Base-by-base conservation (phyloP, 192 early-diverging fungal genomes). In the Backusella tarrabulga region DNA sequence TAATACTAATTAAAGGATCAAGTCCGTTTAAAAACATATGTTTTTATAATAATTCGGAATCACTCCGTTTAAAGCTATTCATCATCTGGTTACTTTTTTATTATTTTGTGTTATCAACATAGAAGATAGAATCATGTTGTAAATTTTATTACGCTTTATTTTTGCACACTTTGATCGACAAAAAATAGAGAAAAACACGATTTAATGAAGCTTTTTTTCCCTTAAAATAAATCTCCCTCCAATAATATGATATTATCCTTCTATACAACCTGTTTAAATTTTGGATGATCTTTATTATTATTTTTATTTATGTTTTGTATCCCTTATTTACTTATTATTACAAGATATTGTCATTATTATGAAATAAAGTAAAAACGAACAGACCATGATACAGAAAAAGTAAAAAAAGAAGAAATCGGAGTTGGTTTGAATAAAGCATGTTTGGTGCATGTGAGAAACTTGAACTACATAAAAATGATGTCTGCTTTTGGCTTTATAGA, bases 21-120 rank as follows among this genome's bases (percentile, higher is more conserved):
- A 56, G 54, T 56, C 54, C 21, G 54, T 56, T 44, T 44, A 44
- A 44, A 44, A 44, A 56, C 17, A 56, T 56, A 56, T 56, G 54
- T 56, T 56, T 54, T 56, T 56, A 56, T 56, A 56, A 56, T 44
- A 44, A 44, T 26, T 56, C 54, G 54, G 54, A 56, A 56, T 56
- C 21, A 56, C n/a, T 56, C 54, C 54, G 54, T 56, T 56, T 56
- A 21, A 56, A 56, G 54, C 54, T 56, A 56, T 21, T 56, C 42
- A 56, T 56, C 54, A 56, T 56, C 54, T 56, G 54, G 54, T 56
- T 56, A 56, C 54, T 56, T 56, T 56, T 56, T 56, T 56, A 21
- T 54, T 54, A 19, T 21, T 21, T 52, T 52, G 7, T 54, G 17
- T 54, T 54, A 54, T 54, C n/a, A 54, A 21, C 17, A 21, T 54